A percentile compares a stretch with the other conserved stretches of the same genome.
phyloP scores from a whole-genome alignment of 1,284 basidiomycete species.

The Cutaneotrichosporon mucoides region DNA sequence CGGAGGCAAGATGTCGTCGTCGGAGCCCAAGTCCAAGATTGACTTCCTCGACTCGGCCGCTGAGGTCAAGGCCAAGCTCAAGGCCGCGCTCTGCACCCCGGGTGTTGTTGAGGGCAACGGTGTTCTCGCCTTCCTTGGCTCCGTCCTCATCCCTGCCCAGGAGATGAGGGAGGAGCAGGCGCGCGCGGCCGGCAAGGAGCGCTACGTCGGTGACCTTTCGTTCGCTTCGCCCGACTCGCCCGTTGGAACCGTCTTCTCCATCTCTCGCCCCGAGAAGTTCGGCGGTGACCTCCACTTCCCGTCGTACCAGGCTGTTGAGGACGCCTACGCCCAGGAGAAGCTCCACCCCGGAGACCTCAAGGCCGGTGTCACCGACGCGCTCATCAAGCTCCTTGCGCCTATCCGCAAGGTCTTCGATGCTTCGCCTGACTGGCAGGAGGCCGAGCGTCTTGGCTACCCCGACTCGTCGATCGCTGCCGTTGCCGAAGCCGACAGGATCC shows the following conservation, averaged over 20 bases:
- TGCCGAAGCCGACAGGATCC: conserved; percentile 20
- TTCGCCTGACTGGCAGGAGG: conserved; percentile 74
- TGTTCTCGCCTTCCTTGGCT: conserved; percentile 78
- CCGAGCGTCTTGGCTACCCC: conserved; percentile 80
- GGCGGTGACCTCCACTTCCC: conserved; percentile 79
- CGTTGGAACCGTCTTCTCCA: conserved; percentile 74
- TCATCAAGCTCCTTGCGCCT: conserved; percentile 74
- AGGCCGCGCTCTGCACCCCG: conserved; percentile 87
- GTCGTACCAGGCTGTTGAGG: conserved; percentile 63
- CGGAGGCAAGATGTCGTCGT: conserved; percentile 98
- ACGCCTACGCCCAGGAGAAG: conserved; percentile 70
- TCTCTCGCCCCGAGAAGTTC: conserved; percentile 70
- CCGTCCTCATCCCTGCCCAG: conserved; percentile 86
- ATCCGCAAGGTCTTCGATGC: conserved; percentile 72
- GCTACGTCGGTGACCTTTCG: conserved; percentile 49
- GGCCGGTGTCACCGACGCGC: conserved; percentile 68
- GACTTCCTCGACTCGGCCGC: conserved; percentile 91
- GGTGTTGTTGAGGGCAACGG: conserved; percentile 90
- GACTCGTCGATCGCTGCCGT: conserved; percentile 52
- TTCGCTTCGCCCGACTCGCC: conserved; percentile 68
- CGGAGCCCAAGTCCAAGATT: conserved; percentile 94
- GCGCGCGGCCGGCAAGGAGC: conserved; percentile 31
- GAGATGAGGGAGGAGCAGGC: conserved; percentile 63
- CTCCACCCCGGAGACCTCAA: conserved; percentile 93
- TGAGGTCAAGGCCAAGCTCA: conserved; percentile 82